Evolutionary conservation across 2,329 filamentous ascomycete genomes (phyloP).

Genomic region (Pochonia chlamydosporia): DNA sequence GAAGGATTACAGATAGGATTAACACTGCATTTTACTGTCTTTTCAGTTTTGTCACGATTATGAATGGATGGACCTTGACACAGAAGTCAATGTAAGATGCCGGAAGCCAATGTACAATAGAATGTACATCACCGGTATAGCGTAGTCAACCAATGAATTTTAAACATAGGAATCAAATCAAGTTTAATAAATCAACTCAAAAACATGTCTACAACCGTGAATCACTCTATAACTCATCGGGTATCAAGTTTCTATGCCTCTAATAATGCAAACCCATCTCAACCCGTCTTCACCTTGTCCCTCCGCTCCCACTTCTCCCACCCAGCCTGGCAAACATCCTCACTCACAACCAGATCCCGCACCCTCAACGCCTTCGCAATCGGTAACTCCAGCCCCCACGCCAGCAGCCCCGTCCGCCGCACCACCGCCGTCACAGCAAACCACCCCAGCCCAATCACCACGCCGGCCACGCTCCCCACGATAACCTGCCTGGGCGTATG

Average conservation of each 20-base stretch:
- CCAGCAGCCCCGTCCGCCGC: conserved; percentile 62
- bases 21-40: too few relatives aligned
- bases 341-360: conserved; percentile 77
- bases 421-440: conserved; percentile 65
- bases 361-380: conserved; percentile 63
- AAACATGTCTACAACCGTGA: too few relatives aligned
- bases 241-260: not conserved
- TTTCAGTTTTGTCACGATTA: not conserved
- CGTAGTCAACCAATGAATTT: not conserved
- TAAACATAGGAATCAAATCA: not conserved
- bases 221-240: not conserved
- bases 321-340: conserved; percentile 84
- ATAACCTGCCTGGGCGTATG: conserved; percentile 84
- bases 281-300: conserved; percentile 24
- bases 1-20: too few relatives aligned
- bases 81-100: not conserved
- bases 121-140: not conserved
- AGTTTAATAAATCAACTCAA: too few relatives aligned
- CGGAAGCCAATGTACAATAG: not conserved
- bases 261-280: not conserved
- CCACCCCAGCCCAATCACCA: conserved; percentile 68
- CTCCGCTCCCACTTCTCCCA: conserved; percentile 84
- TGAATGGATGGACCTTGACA: not conserved
- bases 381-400: conserved; percentile 64
- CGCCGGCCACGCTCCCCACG: conserved; percentile 69